Evolutionary conservation across 2,329 filamentous ascomycete genomes (phyloP), one percentile per base, ranked within the genome.

Genomic region (Penicillium sp.): DNA sequence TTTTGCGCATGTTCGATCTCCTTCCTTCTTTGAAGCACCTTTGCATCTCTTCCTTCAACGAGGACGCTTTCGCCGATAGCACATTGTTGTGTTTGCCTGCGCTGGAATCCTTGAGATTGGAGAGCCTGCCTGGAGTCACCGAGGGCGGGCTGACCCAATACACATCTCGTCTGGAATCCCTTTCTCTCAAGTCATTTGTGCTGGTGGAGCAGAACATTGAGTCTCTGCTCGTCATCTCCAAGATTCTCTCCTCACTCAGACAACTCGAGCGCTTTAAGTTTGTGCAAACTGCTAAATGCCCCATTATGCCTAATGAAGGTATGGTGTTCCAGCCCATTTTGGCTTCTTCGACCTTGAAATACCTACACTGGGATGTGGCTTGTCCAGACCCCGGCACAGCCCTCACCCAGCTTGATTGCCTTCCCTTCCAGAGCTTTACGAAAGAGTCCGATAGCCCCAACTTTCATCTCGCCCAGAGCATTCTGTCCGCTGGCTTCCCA

Each of bases 291-390:
- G 74, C 80, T 43, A 75, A 72, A 58, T 78, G 77, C 1, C 83
- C 82, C 2, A 76, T 71, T 9, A 65, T 82, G 19, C 73, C 76
- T 3, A 65, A 74, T 5, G 77, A 75, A 16, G 70, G 72, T 10
- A 73, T 78, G 50, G 65, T 81, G 23, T 76, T 80, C 54, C 77
- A 79, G 55, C 79, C 81, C 0, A 66, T 79, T 11, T 74, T 86
- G 27, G 75, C 76, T 6, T 84, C 82, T 0, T 68, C 71, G 3
- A 77, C 71, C n/a, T 72, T 87, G 11, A 73, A 74, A 53, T 79
- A 77, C 59, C 69, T 87, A 3, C 84, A 87, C 64, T 86, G 84
- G 83, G 84, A 86, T 63, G 67, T 80, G 35, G 72, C 73, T 4
- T 73, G 75, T 49, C 74, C 75, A 14, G 70, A 77, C 46, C 67